Percentiles rank a stretch among this genome's conserved stretches.
Evolutionary conservation across 805 yeast genomes (phyloP).

Genomic region (Isabelozyma rhagii): DNA sequence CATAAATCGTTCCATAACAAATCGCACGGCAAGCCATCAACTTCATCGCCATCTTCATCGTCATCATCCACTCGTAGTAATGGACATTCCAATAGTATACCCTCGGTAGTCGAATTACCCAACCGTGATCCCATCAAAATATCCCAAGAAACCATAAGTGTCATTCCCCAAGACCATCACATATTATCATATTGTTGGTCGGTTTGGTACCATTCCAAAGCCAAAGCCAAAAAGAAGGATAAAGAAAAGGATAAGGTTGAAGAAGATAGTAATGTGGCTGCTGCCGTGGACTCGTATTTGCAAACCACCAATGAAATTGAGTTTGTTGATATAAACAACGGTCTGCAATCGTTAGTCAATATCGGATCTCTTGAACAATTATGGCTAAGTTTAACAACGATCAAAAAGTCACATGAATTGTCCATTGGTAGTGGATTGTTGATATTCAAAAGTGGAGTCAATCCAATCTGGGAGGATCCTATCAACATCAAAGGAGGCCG

Average conservation of each 20-base stretch:
- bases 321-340: conserved; percentile 27
- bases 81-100: background rate
- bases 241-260: conserved; percentile 11
- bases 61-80: background rate
- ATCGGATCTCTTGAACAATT: conserved; percentile 52
- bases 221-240: conserved; percentile 15
- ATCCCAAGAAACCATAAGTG: conserved; percentile 26
- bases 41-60: background rate
- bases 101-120: conserved; percentile 21
- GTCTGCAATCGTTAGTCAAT: conserved; percentile 15
- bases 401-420: conserved; percentile 39
- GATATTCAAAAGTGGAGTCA: conserved; percentile 55
- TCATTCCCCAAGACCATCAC: conserved; percentile 31
- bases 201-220: conserved; percentile 45
- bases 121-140: conserved; percentile 34
- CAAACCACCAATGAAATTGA: conserved; percentile 44
- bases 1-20: conserved; percentile 3
- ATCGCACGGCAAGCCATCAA: background rate
- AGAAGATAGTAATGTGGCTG: conserved; percentile 12
- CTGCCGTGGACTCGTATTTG: conserved; percentile 42
- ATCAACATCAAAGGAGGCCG: conserved; percentile 58
- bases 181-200: conserved; percentile 48
- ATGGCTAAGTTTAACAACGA: conserved; percentile 42
- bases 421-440: conserved; percentile 51
- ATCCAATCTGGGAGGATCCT: conserved; percentile 70